Percentiles rank a stretch among this genome's conserved stretches.
Evolutionary conservation across 306 rosid genomes (phyloP).

Genomic region (Medicago ruthenica): DNA sequence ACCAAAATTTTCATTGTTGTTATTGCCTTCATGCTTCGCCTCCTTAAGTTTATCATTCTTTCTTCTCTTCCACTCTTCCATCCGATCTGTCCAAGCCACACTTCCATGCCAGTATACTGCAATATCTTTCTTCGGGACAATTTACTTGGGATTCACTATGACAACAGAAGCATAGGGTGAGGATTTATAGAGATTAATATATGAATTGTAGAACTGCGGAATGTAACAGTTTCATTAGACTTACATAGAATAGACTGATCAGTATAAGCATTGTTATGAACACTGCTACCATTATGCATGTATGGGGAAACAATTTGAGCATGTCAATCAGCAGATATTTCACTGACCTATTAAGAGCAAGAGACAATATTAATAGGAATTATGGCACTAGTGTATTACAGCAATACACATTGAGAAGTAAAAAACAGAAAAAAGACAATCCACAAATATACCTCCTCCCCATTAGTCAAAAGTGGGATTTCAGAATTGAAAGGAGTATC

Average conservation of each 20-base stretch:
- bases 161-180: conserved; percentile 35
- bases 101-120: conserved; percentile 84
- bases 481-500: conserved; percentile 57
- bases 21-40: conserved; percentile 64
- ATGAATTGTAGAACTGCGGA: conserved; percentile 7
- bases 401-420: background rate
- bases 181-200: conserved; percentile 12
- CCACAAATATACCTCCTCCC: conserved; percentile 65
- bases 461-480: conserved; percentile 72
- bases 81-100: conserved; percentile 82
- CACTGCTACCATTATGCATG: conserved; percentile 59
- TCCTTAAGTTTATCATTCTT: conserved; percentile 74
- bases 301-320: conserved; percentile 72
- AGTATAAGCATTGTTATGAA: conserved; percentile 53
- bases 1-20: conserved; percentile 49
- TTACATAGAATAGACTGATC: conserved; percentile 59
- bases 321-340: conserved; percentile 64
- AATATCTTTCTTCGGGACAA: conserved; percentile 79
- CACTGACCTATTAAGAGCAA: conserved; percentile 54
- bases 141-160: conserved; percentile 72
- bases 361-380: conserved; percentile 10
- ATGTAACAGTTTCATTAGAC: conserved; percentile 30
- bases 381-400: background rate
- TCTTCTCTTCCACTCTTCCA: conserved; percentile 82
- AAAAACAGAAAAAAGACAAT: conserved; percentile 22